Percentiles rank a stretch among this genome's conserved stretches.
phyloP scores from a whole-genome alignment of 768 basidiomycete genomes.

The Nevesoporus exiguus region DNA sequence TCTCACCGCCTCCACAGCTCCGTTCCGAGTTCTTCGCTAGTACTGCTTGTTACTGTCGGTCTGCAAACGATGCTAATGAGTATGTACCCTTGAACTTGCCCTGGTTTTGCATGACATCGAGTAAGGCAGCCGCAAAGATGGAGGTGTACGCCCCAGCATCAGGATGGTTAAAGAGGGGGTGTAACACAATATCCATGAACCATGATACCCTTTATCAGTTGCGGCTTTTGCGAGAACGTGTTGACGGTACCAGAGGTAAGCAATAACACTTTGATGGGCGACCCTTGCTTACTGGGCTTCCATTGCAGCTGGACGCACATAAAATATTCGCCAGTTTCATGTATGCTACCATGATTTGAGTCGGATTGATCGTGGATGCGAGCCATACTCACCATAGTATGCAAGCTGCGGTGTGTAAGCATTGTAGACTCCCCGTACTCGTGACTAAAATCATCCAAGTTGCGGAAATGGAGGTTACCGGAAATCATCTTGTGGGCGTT shows the following conservation, averaged over 20 bases:
- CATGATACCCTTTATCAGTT: conserved; percentile 14
- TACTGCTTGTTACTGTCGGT: conserved; percentile 11
- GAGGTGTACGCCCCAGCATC: conserved; percentile 28
- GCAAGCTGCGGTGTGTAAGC: conserved; percentile 13
- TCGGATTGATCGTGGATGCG: neutral
- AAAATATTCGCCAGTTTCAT: conserved; percentile 53
- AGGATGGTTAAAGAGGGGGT: conserved; percentile 14
- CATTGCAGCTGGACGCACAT: conserved; percentile 49
- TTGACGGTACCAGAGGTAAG: conserved; percentile 32
- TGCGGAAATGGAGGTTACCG: conserved; percentile 26
- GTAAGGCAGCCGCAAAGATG: conserved; percentile 30
- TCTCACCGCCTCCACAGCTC: conserved; percentile 31
- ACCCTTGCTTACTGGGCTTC: conserved; percentile 31
- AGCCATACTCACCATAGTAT: conserved; percentile 33
- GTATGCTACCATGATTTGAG: conserved; percentile 32
- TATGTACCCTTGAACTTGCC: conserved; percentile 32
- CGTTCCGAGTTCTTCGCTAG: conserved; percentile 21
- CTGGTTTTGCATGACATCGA: conserved; percentile 16
- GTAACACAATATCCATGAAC: conserved; percentile 19
- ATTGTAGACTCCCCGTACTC: conserved; percentile 32
- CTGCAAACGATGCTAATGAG: conserved; percentile 19
- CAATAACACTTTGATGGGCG: conserved; percentile 28
- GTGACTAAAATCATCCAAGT: conserved; percentile 35
- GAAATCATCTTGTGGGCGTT: conserved; percentile 23
- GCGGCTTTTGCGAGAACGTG: conserved; percentile 28